phyloP scores from a whole-genome alignment of 2,329 filamentous ascomycete genomes.

The Sporothrix luriei region DNA sequence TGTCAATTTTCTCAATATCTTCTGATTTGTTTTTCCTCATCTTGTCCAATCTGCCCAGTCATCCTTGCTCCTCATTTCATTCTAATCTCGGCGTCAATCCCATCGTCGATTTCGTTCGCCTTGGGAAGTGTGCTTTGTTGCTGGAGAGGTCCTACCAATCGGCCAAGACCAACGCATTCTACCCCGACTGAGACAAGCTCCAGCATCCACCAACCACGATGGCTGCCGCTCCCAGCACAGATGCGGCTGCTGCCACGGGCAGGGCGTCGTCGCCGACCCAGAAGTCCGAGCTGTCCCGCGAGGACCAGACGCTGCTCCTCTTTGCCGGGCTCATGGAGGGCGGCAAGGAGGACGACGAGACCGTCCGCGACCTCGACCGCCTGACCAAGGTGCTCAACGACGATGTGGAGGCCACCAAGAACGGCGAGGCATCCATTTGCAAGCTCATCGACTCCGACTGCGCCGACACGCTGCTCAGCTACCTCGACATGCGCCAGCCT shows the following conservation, averaged over 20 bases:
- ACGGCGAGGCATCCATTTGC: slow-evolving; percentile 56
- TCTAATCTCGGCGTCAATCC: background rate
- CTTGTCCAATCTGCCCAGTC: background rate
- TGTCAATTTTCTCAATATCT: background rate
- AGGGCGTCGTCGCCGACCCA: background rate
- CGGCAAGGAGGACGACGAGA: slow-evolving; percentile 77
- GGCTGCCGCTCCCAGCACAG: slow-evolving; percentile 21
- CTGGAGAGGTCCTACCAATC: background rate
- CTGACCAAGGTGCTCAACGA: slow-evolving; percentile 63
- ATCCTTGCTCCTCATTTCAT: background rate
- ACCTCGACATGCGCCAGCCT: slow-evolving; percentile 80
- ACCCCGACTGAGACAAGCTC: background rate
- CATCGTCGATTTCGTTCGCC: background rate
- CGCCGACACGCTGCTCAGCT: slow-evolving; percentile 82
- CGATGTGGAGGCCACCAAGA: slow-evolving; percentile 52
- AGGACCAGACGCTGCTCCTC: slow-evolving; percentile 72
- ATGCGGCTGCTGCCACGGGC: background rate
- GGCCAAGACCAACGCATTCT: background rate
- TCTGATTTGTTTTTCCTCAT: no score
- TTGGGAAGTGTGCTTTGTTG: background rate
- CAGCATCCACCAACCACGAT: slow-evolving; percentile 26
- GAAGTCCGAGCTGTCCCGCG: slow-evolving; percentile 41
- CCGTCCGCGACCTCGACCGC: slow-evolving; percentile 59
- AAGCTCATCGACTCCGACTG: slow-evolving; percentile 71
- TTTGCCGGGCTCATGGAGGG: slow-evolving; percentile 90